phyloP scores from a whole-genome alignment of 805 yeast species.

The Kazachstania taianensis region DNA sequence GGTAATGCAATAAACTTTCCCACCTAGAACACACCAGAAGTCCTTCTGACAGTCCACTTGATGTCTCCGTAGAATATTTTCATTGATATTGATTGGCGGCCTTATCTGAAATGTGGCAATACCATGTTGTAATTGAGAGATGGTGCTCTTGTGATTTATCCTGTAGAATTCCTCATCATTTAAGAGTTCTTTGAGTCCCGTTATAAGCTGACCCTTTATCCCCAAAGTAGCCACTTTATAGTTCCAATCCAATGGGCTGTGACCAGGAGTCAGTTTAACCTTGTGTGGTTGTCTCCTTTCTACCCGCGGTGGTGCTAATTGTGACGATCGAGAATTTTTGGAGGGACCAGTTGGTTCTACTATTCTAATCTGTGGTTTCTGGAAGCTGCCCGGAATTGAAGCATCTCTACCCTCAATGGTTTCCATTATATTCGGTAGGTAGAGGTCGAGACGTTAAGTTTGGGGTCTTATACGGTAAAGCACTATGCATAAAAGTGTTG shows the following conservation, averaged over 20 bases:
- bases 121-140: conserved; percentile 11
- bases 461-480: too few species aligned
- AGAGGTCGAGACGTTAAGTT: too few species aligned
- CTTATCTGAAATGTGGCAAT: conserved; percentile 9
- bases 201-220: conserved; percentile 12
- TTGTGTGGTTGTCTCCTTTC: conserved; percentile 7
- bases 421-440: too few species aligned
- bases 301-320: too few species aligned
- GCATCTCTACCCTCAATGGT: too few species aligned
- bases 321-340: too few species aligned
- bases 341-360: too few species aligned
- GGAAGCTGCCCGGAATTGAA: too few species aligned
- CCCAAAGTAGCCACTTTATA: conserved; percentile 9
- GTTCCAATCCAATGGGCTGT: conserved; percentile 27
- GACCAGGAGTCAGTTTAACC: conserved; percentile 30
- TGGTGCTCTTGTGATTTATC: conserved; percentile 11
- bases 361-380: too few species aligned
- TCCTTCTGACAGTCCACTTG: conserved; percentile 36
- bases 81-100: conserved; percentile 45
- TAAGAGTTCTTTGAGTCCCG: conserved; percentile 12
- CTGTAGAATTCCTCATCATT: conserved; percentile 8
- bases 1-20: conserved; percentile 80
- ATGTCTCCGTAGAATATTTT: conserved; percentile 53
- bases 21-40: conserved; percentile 76
- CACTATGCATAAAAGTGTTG: too few species aligned